These are phyloP conservation scores for Arctium minus DNA, from an alignment of 129 eudicot species.

Conservation along the genomic window DNA sequence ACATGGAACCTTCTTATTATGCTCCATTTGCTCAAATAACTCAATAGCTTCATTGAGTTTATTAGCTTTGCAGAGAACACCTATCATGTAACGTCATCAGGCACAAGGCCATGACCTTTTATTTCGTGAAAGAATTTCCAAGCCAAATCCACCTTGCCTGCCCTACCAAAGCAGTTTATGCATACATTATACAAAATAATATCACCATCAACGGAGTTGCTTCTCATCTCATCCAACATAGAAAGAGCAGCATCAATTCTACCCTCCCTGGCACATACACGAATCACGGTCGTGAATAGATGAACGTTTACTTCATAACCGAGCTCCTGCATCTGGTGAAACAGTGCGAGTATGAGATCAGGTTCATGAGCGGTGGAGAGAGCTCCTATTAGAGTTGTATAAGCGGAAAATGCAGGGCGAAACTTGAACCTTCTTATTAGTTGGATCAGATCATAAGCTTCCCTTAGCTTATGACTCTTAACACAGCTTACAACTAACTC, in stretches of 20 bases:
- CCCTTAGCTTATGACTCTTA: conserved; percentile 53
- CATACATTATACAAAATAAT: conserved; percentile 89
- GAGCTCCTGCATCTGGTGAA: conserved; percentile 88
- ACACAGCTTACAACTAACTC: conserved; percentile 62
- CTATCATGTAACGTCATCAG: conserved; percentile 95
- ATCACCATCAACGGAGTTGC: conserved; percentile 60
- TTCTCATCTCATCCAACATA: conserved; percentile 78
- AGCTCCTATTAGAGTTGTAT: conserved; percentile 86
- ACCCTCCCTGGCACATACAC: conserved; percentile 68
- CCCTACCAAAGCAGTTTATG: conserved; percentile 84
- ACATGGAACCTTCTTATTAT: conserved; percentile 63
- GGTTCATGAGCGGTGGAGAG: conserved; percentile 52
- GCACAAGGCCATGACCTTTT: conserved; percentile 53
- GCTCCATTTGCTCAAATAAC: conserved; percentile 78
- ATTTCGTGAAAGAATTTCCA: conserved; percentile 98
- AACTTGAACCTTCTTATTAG: conserved; percentile 83
- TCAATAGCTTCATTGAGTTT: conserved; percentile 74
- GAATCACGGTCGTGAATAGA: conserved; percentile 76
- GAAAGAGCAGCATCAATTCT: conserved; percentile 72
- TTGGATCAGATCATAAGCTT: conserved; percentile 70
- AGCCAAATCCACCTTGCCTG: conserved; percentile 90
- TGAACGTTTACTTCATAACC: conserved; percentile 86
- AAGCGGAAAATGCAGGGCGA: conserved; percentile 94
- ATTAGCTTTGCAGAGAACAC: conserved; percentile 77
- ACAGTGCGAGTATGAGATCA: conserved; percentile 63